These are phyloP conservation scores for Trichosporon sp. DNA, from an alignment of 1,284 basidiomycete species.

Conservation along the genomic window DNA sequence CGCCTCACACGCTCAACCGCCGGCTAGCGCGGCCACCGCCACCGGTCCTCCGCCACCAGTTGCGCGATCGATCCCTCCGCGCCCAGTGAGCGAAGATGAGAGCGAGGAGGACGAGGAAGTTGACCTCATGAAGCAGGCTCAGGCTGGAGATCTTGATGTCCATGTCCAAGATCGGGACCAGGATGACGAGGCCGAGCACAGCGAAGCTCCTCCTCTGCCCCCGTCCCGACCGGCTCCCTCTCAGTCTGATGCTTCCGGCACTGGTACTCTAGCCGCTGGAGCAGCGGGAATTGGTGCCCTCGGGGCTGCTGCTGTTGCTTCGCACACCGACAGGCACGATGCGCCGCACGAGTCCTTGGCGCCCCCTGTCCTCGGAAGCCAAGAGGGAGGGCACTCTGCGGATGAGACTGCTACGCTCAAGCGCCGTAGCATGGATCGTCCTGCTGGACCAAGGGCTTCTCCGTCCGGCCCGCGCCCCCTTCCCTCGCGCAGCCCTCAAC, in stretches of 20 bases:
- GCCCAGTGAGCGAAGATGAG: constrained; percentile 20
- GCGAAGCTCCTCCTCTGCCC: constrained; percentile 1
- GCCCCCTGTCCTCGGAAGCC: not conserved
- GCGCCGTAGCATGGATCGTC: constrained; percentile 10
- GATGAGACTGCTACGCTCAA: not conserved
- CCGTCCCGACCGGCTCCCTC: constrained; percentile 24
- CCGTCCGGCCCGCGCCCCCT: constrained; percentile 22
- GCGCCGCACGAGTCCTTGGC: not conserved
- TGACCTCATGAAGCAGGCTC: constrained; percentile 27
- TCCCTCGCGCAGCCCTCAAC: constrained; percentile 27
- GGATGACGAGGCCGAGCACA: constrained; percentile 17
- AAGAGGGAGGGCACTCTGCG: not conserved
- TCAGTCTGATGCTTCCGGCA: constrained; percentile 1
- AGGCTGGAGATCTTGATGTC: constrained; percentile 19
- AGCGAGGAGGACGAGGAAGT: constrained; percentile 32
- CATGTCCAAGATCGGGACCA: constrained; percentile 16
- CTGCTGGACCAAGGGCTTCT: not conserved
- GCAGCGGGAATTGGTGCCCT: not conserved
- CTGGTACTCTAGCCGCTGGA: not conserved
- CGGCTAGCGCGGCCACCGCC: not conserved
- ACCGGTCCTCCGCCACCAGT: not conserved
- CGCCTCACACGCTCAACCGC: not conserved
- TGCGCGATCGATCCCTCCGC: not conserved
- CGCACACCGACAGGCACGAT: not conserved
- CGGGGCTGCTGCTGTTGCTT: not conserved